A percentile compares a stretch with the other conserved stretches of the same genome.
phyloP scores from a whole-genome alignment of 768 basidiomycete genomes.

The Boletus reticuloceps region DNA sequence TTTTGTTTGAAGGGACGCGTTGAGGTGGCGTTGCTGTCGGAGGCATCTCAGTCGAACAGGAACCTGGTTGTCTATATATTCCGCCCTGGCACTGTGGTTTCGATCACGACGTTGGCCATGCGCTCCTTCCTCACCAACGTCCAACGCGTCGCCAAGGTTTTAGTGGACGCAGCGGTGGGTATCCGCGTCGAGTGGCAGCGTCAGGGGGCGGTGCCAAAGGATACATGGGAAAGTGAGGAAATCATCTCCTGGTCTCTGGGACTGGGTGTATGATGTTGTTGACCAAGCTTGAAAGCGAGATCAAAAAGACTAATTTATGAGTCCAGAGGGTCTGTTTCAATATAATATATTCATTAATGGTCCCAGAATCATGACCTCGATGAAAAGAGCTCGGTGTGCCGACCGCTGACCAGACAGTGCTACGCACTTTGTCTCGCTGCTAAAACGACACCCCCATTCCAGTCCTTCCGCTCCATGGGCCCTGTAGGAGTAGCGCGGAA shows the following conservation, averaged over 20 bases:
- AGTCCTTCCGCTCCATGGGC: no score
- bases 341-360: no score
- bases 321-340: no score
- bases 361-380: no score
- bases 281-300: no score
- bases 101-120: conserved; percentile 1
- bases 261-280: conserved; percentile 13
- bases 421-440: no score
- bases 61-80: conserved; percentile 18
- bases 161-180: conserved; percentile 28
- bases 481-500: no score
- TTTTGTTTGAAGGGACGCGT: conserved; percentile 26
- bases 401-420: no score
- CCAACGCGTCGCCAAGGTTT: conserved; percentile 16
- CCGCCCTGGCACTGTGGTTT: conserved; percentile 12
- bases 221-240: conserved; percentile 29
- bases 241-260: conserved; percentile 25
- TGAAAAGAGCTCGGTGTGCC: no score
- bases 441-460: no score
- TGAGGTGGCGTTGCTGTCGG: conserved; percentile 14
- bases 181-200: conserved; percentile 27
- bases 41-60: conserved; percentile 12
- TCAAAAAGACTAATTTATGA: no score
- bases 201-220: conserved; percentile 13
- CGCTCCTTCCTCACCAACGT: conserved; percentile 24